Base-by-base conservation (phyloP, 1,284 basidiomycete genomes). In the Tetrapyrgos nigripes region DNA sequence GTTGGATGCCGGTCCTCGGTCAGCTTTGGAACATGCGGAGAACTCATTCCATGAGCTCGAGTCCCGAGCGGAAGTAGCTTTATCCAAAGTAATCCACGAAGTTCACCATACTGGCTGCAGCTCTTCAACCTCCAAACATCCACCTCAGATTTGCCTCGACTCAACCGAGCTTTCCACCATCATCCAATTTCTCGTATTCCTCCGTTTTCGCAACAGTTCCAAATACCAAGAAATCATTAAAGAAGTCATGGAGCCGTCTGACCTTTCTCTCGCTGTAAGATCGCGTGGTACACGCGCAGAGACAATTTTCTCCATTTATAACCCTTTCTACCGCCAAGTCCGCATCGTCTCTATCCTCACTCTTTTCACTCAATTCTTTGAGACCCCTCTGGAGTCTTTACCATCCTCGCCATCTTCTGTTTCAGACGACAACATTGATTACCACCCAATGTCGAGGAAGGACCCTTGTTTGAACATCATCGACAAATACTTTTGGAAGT, bases 171-270 rank as follows among this genome's bases (percentile, higher is more conserved):
- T 61, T 9, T 52, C 49, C 3, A 17, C 47, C 5, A 43, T 63
- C 24, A 58, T 54, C 45, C 79, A 78, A 60, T 86, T 81, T 63
- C 76, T 85, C 49, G 71, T 79, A 9, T 85, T 86, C 59, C 69
- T 86, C 1, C 78, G 83, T 24, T 86, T 84, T 61, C 75, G 85
- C 14, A 86, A 86, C 59, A 78, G 82, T 63, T 66, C 72, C 8
- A 73, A 72, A 21, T 86, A 83, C 62, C 64, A 66, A 13, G 66
- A 76, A 35, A 77, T 76, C 1, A 66, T 58, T 4, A 31, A 51
- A 31, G 61, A 54, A 53, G 52, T 64, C 1, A 35, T 53, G 50
- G 54, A 59, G 21, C 58, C 47, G 17, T 26, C 35, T 5, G 35
- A 55, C n/a, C 29, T 48, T 31, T 17, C 37, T 6, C 21, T 53